Evolutionary conservation across 805 yeast species (phyloP), one percentile per base, ranked within the genome.

Genomic region (Starmera pachycereana): DNA sequence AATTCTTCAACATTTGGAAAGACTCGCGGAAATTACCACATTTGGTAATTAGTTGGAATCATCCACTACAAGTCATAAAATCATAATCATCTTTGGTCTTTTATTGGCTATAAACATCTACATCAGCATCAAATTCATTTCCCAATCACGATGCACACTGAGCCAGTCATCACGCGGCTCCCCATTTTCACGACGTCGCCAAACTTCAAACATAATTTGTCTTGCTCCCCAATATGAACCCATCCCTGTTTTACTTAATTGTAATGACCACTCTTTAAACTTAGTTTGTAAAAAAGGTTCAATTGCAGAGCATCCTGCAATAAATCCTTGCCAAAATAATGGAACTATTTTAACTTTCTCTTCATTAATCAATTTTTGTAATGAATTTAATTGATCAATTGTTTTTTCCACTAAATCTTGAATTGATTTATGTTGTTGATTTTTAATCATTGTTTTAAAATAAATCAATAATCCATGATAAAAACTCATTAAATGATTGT

Each of bases 221-320:
- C 90, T 63, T 0, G 90, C 88, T 12, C 87, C 88, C 85, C 88
- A 82, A 54, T 85, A 86, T 29, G 89, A 78, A 1, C 95, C 94
- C 46, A 77, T 67, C 12, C 84, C 83, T 12, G 70, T 68, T 35
- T 60, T 61, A 6, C 77, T 71, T 42, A 70, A 52, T n/a, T 54
- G 53, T 4, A 62, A 61, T 4, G 67, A 65, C 94, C 95, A 86
- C 42, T 68, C 65, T 52, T 76, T 78, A 60, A 75, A 85, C 33
- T 86, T 79, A 43, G 69, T 61, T 47, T 83, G 90, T 31, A 79
- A 58, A 30, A 65, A 66, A 1, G 58, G 49, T 6, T 79, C 74
- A 43, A 74, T 71, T 10, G 88, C 81, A 45, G 83, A 87, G 51
- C 92, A 81, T 0, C 94, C 95, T 1, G 90, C 88, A 35, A 87